Evolutionary conservation across 2,329 filamentous ascomycete genomes (phyloP).

Genomic region (Colletotrichum coccodes): DNA sequence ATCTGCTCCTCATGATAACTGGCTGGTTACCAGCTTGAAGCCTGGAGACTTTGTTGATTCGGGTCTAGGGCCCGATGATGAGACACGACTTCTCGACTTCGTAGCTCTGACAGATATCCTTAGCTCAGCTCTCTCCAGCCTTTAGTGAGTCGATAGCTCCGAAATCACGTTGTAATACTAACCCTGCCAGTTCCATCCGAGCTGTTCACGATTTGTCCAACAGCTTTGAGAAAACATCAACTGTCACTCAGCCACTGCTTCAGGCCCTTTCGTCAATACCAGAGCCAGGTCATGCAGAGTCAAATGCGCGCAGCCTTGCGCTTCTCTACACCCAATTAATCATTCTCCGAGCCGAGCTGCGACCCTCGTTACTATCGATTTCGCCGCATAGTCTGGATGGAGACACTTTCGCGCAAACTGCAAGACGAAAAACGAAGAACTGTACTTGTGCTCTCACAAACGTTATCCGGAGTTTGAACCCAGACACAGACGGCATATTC

Average conservation of each 20-base stretch:
- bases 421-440: background rate
- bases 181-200: background rate
- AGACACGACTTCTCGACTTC: background rate
- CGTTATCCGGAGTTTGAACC: conserved; percentile 9
- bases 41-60: background rate
- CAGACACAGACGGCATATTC: conserved; percentile 27
- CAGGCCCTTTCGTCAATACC: background rate
- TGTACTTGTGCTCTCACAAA: background rate
- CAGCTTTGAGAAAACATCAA: background rate
- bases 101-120: background rate
- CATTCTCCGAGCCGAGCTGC: background rate
- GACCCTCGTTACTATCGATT: background rate
- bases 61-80: background rate
- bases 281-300: rapidly evolving
- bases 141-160: background rate
- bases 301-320: background rate
- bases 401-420: no score
- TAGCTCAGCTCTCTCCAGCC: background rate
- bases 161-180: background rate
- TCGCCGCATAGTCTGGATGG: background rate
- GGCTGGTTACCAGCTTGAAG: background rate
- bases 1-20: conserved; percentile 10
- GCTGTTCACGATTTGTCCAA: background rate
- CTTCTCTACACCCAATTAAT: background rate
- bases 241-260: background rate